Percentiles rank a stretch among this genome's conserved stretches.
Evolutionary conservation across 257 asterid genomes (phyloP).

Genomic region (Nicotiana obtusifolia): DNA sequence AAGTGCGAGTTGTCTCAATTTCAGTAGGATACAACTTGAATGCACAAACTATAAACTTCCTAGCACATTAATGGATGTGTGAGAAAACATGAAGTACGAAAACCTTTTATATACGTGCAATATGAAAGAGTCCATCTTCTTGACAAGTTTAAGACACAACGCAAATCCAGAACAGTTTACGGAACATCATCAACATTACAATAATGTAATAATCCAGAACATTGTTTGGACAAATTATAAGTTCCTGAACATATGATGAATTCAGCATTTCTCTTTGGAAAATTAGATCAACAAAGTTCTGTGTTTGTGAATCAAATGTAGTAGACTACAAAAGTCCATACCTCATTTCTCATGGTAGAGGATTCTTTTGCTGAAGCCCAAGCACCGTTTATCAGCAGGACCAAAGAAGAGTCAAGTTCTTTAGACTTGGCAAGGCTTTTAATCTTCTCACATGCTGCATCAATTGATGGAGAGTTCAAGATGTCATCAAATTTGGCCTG

Average conservation of each 20-base stretch:
- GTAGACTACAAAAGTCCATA: constrained; percentile 11
- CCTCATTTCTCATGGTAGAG: constrained; percentile 78
- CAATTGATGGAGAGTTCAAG: constrained; percentile 70
- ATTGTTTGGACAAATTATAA: background rate
- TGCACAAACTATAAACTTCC: background rate
- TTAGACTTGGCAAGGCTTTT: constrained; percentile 79
- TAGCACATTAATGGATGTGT: background rate
- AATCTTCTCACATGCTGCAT: constrained; percentile 81
- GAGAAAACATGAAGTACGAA: background rate
- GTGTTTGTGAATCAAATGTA: background rate
- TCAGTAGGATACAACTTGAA: background rate
- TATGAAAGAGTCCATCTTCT: background rate
- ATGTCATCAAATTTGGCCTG: constrained; percentile 84
- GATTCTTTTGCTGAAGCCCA: constrained; percentile 92
- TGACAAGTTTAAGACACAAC: background rate
- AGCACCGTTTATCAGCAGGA: constrained; percentile 79
- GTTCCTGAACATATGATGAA: background rate
- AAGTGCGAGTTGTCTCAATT: background rate
- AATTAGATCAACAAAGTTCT: background rate
- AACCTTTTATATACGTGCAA: background rate
- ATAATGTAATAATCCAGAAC: background rate
- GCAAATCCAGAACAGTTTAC: background rate
- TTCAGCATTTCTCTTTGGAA: background rate
- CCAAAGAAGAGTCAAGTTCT: constrained; percentile 88
- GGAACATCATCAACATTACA: background rate